Base-by-base conservation (phyloP, 768 basidiomycete species). In the Pulveroboletus ravenelii region DNA sequence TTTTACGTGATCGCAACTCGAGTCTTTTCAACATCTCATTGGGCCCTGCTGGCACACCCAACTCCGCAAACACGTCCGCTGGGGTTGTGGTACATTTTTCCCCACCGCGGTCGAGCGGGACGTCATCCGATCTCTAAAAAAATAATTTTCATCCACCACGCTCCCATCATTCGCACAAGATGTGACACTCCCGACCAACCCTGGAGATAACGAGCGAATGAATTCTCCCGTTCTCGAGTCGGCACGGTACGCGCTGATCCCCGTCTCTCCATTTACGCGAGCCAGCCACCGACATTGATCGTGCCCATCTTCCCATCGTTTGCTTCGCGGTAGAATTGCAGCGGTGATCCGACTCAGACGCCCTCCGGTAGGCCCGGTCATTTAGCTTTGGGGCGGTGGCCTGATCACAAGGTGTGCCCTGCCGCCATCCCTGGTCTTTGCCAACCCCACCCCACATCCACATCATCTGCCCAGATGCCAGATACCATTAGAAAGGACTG, bases 251-350 rank as follows among this genome's bases (percentile, higher is more conserved):
- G 25, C 25, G 32, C 36, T 55, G 37, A 47, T 53, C 43, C 40
- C 56, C 42, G 57, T 47, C 39, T 29, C 34, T 6, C 17, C 20
- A 23, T 47, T 12, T n/a, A 30, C 23, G 6, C 38, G 41, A n/a
- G 25, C 8, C 18, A 10, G 9, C 25, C 25, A 27, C 25, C 25
- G 25, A 4, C 25, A 27, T 4, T 27, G 10, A 18, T 30, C 27
- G 12, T 38, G 23, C 39, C 37, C 58, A 56, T 44, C 5, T 60
- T 50, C 48, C 49, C 51, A 44, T 15, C 6, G 37, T 42, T 23
- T 46, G 60, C 60, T 61, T 61, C 59, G 60, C 59, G 59, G 59
- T 57, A 57, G 51, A 49, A 54, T 20, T 50, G 31, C 6, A 50
- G 36, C 47, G 48, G 42, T 8, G 30, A 32, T 41, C 37, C 27